Evolutionary conservation across 495 filamentous ascomycete species (phyloP).

Genomic region (Neurospora sp.): DNA sequence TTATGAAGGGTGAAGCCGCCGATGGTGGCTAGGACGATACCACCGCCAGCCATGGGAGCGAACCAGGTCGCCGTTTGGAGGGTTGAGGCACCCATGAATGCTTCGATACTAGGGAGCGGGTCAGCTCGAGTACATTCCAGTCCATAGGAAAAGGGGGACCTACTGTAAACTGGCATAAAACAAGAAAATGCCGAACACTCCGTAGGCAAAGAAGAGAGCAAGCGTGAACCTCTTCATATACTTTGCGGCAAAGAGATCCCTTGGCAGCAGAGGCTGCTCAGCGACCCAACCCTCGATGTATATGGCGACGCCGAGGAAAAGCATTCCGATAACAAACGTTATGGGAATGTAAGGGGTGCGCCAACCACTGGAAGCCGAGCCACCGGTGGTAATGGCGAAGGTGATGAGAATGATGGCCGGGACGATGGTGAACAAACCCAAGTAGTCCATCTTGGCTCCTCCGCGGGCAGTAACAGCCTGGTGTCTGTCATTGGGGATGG

Average conservation of each 20-base stretch:
- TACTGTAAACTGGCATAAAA: constrained; percentile 76
- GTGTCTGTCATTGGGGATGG: constrained; percentile 53
- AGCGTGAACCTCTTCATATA: constrained; percentile 59
- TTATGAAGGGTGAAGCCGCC: constrained; percentile 73
- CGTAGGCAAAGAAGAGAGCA: constrained; percentile 66
- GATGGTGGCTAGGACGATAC: constrained; percentile 56
- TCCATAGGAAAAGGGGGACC: constrained; percentile 16
- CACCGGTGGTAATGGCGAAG: constrained; percentile 68
- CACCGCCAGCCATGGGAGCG: constrained; percentile 64
- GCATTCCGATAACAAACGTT: constrained; percentile 47
- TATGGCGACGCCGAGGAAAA: constrained; percentile 45
- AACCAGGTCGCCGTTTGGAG: constrained; percentile 73
- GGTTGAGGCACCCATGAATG: constrained; percentile 53
- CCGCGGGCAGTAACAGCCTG: constrained; percentile 32
- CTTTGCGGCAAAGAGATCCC: constrained; percentile 62
- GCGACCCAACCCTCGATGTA: constrained; percentile 76
- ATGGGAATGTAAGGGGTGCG: constrained; percentile 59
- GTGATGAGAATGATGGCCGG: constrained; percentile 61
- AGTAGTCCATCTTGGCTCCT: constrained; percentile 38
- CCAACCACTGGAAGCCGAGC: constrained; percentile 62
- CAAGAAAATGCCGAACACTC: constrained; percentile 64
- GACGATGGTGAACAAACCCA: constrained; percentile 53
- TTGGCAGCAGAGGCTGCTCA: constrained; percentile 60
- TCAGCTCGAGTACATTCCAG: neutral
- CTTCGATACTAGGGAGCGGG: constrained; percentile 43